These are phyloP conservation scores for Chimonanthus salicifolius DNA, from an alignment of 164 flowering plant species.

Conservation along the genomic window DNA sequence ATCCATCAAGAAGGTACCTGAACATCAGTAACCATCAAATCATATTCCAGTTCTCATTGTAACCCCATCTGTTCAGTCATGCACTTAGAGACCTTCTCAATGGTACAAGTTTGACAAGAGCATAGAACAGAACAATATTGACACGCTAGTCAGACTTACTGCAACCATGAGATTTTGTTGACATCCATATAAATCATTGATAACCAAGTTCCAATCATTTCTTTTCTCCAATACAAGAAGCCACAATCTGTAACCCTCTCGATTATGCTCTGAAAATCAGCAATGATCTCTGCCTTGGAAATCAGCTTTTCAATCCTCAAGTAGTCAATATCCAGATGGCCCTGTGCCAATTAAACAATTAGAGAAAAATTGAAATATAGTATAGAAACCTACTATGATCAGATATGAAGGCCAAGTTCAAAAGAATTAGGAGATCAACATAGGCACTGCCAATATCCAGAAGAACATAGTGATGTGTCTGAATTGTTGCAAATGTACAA, in stretches of 20 bases:
- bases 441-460: background rate
- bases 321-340: constrained; percentile 15
- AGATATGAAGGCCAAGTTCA: no score
- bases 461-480: background rate
- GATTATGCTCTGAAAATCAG: constrained; percentile 18
- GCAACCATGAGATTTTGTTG: constrained; percentile 26
- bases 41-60: background rate
- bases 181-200: constrained; percentile 26
- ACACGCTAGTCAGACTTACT: constrained; percentile 16
- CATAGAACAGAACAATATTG: background rate
- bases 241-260: constrained; percentile 24
- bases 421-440: background rate
- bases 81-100: background rate
- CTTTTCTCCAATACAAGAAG: constrained; percentile 29
- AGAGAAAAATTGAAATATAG: no score
- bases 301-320: constrained; percentile 18
- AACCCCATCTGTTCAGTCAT: background rate
- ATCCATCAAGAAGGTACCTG: constrained; percentile 28
- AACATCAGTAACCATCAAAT: constrained; percentile 11
- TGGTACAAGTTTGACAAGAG: background rate
- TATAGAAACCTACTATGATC: no score
- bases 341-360: constrained; percentile 14
- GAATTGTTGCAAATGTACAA: background rate
- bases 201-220: constrained; percentile 23
- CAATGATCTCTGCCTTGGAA: constrained; percentile 16